Evolutionary conservation across 1,139 yeast genomes (phyloP), one percentile per base, ranked within the genome.

Genomic region (Candida neerlandica): DNA sequence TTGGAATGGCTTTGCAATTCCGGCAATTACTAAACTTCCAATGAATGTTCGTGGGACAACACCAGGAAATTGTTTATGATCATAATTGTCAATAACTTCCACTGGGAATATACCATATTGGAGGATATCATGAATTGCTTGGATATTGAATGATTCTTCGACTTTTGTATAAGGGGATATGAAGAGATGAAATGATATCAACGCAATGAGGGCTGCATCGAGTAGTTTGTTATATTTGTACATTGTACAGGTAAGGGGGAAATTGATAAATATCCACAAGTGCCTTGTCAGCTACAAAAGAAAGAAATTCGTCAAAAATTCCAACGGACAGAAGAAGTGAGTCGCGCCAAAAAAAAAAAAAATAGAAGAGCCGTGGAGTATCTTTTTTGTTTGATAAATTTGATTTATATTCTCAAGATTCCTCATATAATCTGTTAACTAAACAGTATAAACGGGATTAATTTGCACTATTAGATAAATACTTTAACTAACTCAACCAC

Each of bases 101-200:
- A 65, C 66, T 1, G 73, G 71, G 41, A 55, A 60, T 0, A 78
- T 55, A 0, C 97, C 97, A 61, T 82, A 78, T 55, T 79, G 78
- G 48, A 89, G 58, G 44, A 92, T 76, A 61, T 94, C 98, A 62
- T 91, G 94, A 40, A 89, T 75, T 0, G 98, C 98, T 61, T 94
- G 98, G 43, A 89, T 74, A 59, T 86, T 89, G 74, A 94, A 94
- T 33, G 96, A 89, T 64, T 94, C 99, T 63, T 94, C 98, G 0
- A 94, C 97, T 66, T 94, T 92, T 4, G 97, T 86, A 65, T 75
- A 90, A 0, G 97, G 97, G 0, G 96, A 78, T 2, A 80, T 57
- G 19, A 72, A 57, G 54, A 86, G 61, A 62, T 86, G 80, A 49
- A 65, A 64, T 1, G 71, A 61, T 15, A 83, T 71, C 3, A 73